Evolutionary conservation across 768 basidiomycete species (phyloP), one percentile per base, ranked within the genome.

Genomic region (Lactifluus rugatus): DNA sequence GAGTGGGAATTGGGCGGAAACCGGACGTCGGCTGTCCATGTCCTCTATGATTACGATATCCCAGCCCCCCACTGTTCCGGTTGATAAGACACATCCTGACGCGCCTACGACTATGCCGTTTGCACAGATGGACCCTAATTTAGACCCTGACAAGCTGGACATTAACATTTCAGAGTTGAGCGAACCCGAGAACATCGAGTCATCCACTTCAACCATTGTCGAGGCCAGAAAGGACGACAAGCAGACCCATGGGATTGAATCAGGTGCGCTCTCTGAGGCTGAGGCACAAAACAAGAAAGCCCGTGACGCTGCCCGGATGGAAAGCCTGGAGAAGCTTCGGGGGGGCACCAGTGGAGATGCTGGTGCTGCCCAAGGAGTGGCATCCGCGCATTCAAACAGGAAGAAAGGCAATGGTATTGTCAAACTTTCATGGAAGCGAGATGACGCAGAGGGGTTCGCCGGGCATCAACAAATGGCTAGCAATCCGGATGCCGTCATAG

Each of bases 1-100:
- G 48, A 89, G 89, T 64, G 93, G 93, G 8, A 82, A 89, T 66
- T 95, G 93, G 93, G 87, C 88, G 13, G 93, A 95, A 72, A 93
- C 86, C 6, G 87, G 84, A 34, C 78, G 87, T 39, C 87, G 85
- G 19, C 80, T 76, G 23, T 90, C 87, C 56, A 82, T 87, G 76
- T 89, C 85, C 25, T 90, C 89, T 49, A 77, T 90, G 32, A 86
- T 91, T 67, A 91, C 90, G 21, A 87, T 93, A 52, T 86, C 88
- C 2, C 87, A 89, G 64, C 83, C 85, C 0, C 83, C 84, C 3
- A 70, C 76, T 16, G 70, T 81, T 42, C 84, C 82, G 13, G 81
- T 81, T 10, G 73, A 76, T 58, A 76, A 74, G 60, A 65, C 69
- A 34, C 72, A 62, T 19, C 61, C 72, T 5, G 76, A 77, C 54